Base-by-base conservation (phyloP, 805 yeast genomes). In the Candida bentonensis region DNA sequence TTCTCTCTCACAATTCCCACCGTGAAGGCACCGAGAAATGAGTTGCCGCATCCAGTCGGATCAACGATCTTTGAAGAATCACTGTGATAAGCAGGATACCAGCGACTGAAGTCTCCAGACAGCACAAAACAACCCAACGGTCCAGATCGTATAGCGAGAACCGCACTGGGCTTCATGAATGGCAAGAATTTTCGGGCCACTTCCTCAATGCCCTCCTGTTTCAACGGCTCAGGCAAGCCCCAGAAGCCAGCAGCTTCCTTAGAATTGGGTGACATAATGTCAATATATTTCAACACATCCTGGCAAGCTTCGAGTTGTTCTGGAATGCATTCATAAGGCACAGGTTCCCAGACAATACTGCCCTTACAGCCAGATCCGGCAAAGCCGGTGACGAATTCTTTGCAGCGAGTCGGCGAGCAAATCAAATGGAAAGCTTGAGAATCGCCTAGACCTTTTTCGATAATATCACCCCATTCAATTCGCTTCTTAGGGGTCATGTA, bases 21-120 rank as follows among this genome's bases (percentile, higher is more conserved):
- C 7, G 79, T 73, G 45, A 86, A 73, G 0, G 83, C 94, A 1
- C 96, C 96, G 43, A 85, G 74, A 57, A 82, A 87, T 0, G 95
- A 72, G 56, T 88, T 94, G 0, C 97, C 97, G 15, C 94, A 95
- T 0, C 97, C 97, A 0, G 96, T 88, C 2, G 96, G 94, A 59
- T 88, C 97, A 1, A 82, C 66, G 0, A 87, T 87, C 41, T 60
- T 58, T 2, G 55, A 52, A 20, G 62, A 65, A 17, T 62, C 59
- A 11, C 55, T 59, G 55, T 87, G 94, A 59, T 81, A 89, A 1
- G 96, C 84, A 0, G 92, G 88, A 21, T 76, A 69, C 76, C 82
- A 74, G 9, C 54, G 47, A 1, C 45, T 50, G 3, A 53, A 41
- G 0, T 60, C 58, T 1, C 49, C 42, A 0, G 71, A 60, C 21